Evolutionary conservation across 768 basidiomycete genomes (phyloP), one percentile per base, ranked within the genome.

Genomic region (Steccherinum ochraceum): DNA sequence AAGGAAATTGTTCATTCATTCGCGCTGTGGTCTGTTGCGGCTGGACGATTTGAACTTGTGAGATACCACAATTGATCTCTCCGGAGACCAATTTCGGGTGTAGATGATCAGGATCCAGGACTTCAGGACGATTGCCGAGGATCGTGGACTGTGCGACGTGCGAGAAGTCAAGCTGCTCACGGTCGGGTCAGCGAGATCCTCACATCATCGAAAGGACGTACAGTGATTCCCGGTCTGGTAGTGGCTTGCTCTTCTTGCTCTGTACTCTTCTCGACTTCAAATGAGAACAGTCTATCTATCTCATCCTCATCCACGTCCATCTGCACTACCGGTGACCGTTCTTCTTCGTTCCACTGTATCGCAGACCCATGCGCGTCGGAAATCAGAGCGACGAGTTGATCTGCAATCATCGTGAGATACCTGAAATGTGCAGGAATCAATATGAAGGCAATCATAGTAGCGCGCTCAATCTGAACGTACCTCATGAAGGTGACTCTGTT

Each of bases 401-500:
- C 81, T 16, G 74, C 66, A 35, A 83, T 69, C 63, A 80, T 80
- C 1, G 72, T 80, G 12, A 84, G 72, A 55, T 84, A 84, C 45
- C 83, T 83, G 27, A 4, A 46, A 23, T 18, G 23, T 16, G 7
- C 12, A 25, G 23, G 10, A 19, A 19, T 20, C 18, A 18, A 35
- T 41, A 12, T 46, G 24, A 26, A 50, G 41, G 44, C 25, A 46
- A 55, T 20, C n/a, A 44, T 4, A 21, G 2, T 13, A 24, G 11
- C 4, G 19, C 11, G 24, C 23, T 40, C 23, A 42, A 43, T 13
- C 21, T 18, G 10, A 4, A 51, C 64, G 35, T 62, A 78, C 82
- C 81, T 65, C 79, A 84, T 82, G 56, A 84, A 84, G 0, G 80
- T 79, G 2, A 76, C 67, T 4, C 82, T 70, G 63, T 82, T 84